Evolutionary conservation across 805 yeast species (phyloP), one percentile per base, ranked within the genome.

Genomic region (Wickerhamiella australiensis): DNA sequence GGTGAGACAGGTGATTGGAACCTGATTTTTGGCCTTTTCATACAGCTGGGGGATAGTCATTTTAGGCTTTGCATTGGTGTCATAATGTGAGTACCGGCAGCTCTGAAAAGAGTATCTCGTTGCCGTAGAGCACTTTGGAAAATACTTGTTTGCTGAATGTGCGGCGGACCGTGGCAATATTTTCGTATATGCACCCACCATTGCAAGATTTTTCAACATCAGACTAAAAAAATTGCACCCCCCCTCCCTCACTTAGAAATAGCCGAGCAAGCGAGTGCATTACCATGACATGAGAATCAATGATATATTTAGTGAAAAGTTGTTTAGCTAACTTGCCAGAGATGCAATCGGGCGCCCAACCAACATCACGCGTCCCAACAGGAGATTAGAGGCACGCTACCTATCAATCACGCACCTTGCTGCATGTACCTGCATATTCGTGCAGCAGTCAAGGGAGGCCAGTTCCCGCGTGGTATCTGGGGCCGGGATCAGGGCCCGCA

Each of bases 1-100:
- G 0, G 98, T 90, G n/a, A 87, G 68, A n/a, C 73, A 73, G 3
- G 74, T 64, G 29, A 77, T 66, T 12, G 78, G 79, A 2, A 57
- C 58, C 2, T 65, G 61, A 3, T 58, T 47, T 1, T 46, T 36
- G 49, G 68, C 65, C 52, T 68, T 61, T 11, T 61, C 57, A 5
- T 64, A 61, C 11, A 77, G 61, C 51, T 68, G 70, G 9, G 65
- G 67, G 26, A 76, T 62, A 9, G 76, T 68, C 25, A 64, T 65
- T 49, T 68, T 68, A 5, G 61, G 53, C 20, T 12, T 44, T 2
- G 46, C 49, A 3, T 17, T n/a, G 6, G 50, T 49, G 6, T 51
- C 45, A 9, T 47, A 49, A 31, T 57, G 61, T 8, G 43, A 52
- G 79, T 50, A 84, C 81, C 2, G 73, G 26, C 20, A 33, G 20